Evolutionary conservation across 495 filamentous ascomycete genomes (phyloP).

Genomic region (Bacidia rubella): DNA sequence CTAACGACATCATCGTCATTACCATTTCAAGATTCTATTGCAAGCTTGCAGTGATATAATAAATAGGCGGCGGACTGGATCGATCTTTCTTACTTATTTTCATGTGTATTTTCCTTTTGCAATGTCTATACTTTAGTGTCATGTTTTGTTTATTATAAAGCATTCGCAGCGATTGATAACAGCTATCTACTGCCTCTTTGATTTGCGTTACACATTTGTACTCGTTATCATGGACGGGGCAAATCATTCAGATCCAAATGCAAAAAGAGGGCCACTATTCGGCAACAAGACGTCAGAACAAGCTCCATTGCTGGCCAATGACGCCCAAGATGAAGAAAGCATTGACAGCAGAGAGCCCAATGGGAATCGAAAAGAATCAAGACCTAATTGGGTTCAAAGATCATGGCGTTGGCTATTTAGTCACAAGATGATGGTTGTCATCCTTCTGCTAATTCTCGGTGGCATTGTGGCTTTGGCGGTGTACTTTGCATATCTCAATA

Average conservation of each 20-base stretch:
- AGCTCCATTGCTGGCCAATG: slow-evolving; percentile 18
- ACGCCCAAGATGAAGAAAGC: slow-evolving; percentile 6
- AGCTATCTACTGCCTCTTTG: too few species aligned
- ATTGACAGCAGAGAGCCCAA: slow-evolving; percentile 2
- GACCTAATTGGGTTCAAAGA: slow-evolving; percentile 1
- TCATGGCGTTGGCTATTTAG: slow-evolving; percentile 11
- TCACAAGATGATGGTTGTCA: slow-evolving; percentile 12
- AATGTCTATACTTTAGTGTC: too few species aligned
- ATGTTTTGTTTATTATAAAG: too few species aligned
- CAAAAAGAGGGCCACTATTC: background rate
- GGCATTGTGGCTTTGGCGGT: slow-evolving; percentile 14
- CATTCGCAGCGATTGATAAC: too few species aligned
- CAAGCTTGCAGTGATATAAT: too few species aligned
- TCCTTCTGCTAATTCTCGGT: slow-evolving; percentile 14
- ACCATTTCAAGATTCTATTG: too few species aligned
- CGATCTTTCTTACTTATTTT: too few species aligned
- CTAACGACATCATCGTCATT: too few species aligned
- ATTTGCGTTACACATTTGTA: background rate
- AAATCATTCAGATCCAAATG: background rate
- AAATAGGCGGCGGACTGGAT: too few species aligned
- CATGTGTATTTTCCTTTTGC: too few species aligned
- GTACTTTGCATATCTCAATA: slow-evolving; percentile 12
- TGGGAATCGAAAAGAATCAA: background rate
- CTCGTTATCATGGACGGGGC: background rate
- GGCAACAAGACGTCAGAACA: slow-evolving; percentile 2